Evolutionary conservation across 371 early-diverging fungal genomes (phyloP).

Genomic region (Syncephalastrum sp.): DNA sequence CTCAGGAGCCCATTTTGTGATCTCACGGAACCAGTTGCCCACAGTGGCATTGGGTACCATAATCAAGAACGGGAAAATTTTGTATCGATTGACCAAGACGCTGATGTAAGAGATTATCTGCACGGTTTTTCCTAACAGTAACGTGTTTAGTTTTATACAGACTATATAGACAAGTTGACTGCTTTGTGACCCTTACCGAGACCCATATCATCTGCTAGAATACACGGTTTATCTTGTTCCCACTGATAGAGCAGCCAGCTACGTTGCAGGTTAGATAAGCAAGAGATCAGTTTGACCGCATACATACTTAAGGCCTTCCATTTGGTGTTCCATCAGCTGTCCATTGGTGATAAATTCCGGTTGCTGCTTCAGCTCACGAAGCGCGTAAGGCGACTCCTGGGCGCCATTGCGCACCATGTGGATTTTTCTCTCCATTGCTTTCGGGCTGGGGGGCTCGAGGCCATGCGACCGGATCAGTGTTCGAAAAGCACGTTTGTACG

Average conservation of each 20-base stretch:
- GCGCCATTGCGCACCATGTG: too few relatives aligned
- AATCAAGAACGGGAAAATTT: slow-evolving; percentile 77
- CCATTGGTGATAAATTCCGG: slow-evolving; percentile 66
- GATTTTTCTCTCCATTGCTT: too few relatives aligned
- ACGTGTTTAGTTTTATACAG: slow-evolving; percentile 53
- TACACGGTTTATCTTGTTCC: slow-evolving; percentile 56
- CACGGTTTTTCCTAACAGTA: slow-evolving; percentile 75
- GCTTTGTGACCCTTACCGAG: slow-evolving; percentile 58
- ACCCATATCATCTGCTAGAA: slow-evolving; percentile 96
- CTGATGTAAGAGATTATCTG: slow-evolving; percentile 80
- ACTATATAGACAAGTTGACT: slow-evolving; percentile 46
- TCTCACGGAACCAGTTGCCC: slow-evolving; percentile 83
- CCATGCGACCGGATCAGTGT: too few relatives aligned
- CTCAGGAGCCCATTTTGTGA: slow-evolving; percentile 76
- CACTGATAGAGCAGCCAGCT: slow-evolving; percentile 79
- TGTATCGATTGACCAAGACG: slow-evolving; percentile 45
- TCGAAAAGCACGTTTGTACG: too few relatives aligned
- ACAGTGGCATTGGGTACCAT: slow-evolving; percentile 83
- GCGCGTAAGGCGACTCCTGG: too few relatives aligned
- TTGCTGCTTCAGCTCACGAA: slow-evolving; percentile 56
- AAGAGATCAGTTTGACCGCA: background rate
- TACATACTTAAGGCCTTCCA: slow-evolving; percentile 81
- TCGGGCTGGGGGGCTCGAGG: too few relatives aligned
- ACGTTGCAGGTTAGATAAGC: slow-evolving; percentile 1
- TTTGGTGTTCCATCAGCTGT: slow-evolving; percentile 77